Conservation (phyloP, 257 asterid genomes). For the Solanum medicagineum region DNA sequence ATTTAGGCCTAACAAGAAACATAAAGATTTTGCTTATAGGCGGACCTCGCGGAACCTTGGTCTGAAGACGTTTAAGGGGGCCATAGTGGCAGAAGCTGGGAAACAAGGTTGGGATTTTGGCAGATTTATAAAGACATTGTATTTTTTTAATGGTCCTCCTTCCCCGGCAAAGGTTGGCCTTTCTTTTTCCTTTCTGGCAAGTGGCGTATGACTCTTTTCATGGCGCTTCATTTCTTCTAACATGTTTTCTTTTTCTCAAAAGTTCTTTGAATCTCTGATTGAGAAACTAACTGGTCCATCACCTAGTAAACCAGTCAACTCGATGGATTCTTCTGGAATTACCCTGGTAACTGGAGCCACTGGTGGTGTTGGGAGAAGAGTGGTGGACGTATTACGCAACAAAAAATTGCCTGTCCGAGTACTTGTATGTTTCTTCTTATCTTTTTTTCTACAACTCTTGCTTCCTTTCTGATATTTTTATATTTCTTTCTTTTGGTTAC, state of each 20-base stretch:
- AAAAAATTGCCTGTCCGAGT: slow-evolving; percentile 64
- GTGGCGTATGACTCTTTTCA: background rate
- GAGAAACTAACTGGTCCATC: slow-evolving; percentile 84
- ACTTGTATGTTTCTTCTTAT: slow-evolving; percentile 32
- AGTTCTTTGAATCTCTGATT: slow-evolving; percentile 79
- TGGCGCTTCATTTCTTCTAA: slow-evolving; percentile 18
- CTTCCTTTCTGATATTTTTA: background rate
- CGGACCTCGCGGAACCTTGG: slow-evolving; percentile 17
- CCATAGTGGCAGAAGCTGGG: slow-evolving; percentile 42
- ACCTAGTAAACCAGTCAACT: slow-evolving; percentile 49
- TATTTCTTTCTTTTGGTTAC: background rate
- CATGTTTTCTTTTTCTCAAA: slow-evolving; percentile 21
- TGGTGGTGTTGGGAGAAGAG: slow-evolving; percentile 98
- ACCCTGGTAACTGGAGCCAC: slow-evolving; percentile 93
- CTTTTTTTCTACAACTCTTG: background rate
- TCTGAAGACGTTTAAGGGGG: slow-evolving; percentile 28
- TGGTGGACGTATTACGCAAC: slow-evolving; percentile 55
- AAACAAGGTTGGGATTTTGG: slow-evolving; percentile 86
- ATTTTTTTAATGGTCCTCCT: slow-evolving; percentile 90
- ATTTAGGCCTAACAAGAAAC: slow-evolving; percentile 18
- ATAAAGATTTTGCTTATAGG: slow-evolving; percentile 14
- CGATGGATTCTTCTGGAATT: slow-evolving; percentile 57
- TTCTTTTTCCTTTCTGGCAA: background rate
- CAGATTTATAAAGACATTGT: slow-evolving; percentile 73
- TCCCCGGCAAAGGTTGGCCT: slow-evolving; percentile 78